A percentile compares a stretch with the other conserved stretches of the same genome.
Conservation (phyloP, 2,329 filamentous ascomycete species). For the Beauveria pseudobassiana region DNA sequence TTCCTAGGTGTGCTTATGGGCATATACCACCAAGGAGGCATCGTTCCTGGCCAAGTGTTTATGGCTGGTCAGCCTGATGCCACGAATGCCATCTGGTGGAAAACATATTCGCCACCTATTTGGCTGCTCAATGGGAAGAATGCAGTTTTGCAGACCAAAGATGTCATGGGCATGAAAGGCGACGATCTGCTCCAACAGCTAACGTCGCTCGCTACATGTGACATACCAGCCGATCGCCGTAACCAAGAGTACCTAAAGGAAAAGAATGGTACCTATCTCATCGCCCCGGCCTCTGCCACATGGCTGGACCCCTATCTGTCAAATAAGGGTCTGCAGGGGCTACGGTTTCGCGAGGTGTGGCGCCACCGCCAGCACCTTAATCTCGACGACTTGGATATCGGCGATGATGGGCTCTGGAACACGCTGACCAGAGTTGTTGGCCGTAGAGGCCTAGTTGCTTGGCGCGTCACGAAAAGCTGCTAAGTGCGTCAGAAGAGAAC, state of each 20-base stretch:
- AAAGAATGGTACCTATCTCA: constrained; percentile 58
- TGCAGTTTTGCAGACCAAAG: constrained; percentile 59
- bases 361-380: constrained; percentile 61
- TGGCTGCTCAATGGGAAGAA: constrained; percentile 76
- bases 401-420: constrained; percentile 65
- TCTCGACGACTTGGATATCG: constrained; percentile 74
- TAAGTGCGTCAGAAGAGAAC: neutral
- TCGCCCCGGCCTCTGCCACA: constrained; percentile 64
- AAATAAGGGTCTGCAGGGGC: constrained; percentile 50
- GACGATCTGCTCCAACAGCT: constrained; percentile 53
- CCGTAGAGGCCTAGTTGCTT: constrained; percentile 52
- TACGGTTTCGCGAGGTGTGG: constrained; percentile 66
- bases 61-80: constrained; percentile 63
- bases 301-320: constrained; percentile 58
- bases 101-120: constrained; percentile 74
- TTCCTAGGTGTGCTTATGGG: constrained; percentile 67
- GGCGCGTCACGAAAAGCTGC: constrained; percentile 59
- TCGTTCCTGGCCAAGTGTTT: constrained; percentile 69
- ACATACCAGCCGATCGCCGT: constrained; percentile 48
- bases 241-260: constrained; percentile 52
- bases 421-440: constrained; percentile 63
- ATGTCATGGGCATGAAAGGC: constrained; percentile 66
- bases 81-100: constrained; percentile 73
- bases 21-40: constrained; percentile 73
- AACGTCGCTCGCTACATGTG: constrained; percentile 52